These are phyloP conservation scores for Calonectria pseudoturangicola DNA, from an alignment of 2,329 filamentous ascomycete genomes.

Conservation along the genomic window DNA sequence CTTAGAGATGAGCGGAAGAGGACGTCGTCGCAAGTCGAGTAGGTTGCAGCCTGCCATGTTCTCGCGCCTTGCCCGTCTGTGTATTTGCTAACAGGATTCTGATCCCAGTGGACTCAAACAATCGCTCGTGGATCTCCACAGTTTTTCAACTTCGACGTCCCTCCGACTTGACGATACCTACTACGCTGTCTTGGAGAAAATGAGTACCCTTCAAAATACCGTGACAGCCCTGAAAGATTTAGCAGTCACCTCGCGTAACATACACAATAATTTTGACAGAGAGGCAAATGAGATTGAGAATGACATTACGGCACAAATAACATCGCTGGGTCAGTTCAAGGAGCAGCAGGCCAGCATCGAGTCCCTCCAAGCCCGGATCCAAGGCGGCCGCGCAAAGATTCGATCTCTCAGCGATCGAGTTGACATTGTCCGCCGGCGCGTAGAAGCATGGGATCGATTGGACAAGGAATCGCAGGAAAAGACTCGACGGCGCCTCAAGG, in stretches of 20 bases:
- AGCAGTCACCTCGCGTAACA: conserved; percentile 75
- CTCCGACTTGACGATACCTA: conserved; percentile 83
- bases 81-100: conserved; percentile 48
- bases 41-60: conserved; percentile 35
- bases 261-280: conserved; percentile 75
- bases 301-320: conserved; percentile 77
- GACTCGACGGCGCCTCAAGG: conserved; percentile 77
- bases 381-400: conserved; percentile 75
- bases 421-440: conserved; percentile 76
- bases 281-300: conserved; percentile 76
- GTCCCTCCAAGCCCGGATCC: conserved; percentile 77
- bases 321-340: conserved; percentile 77
- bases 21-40: conserved; percentile 58
- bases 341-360: conserved; percentile 79
- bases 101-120: conserved; percentile 69
- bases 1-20: conserved; percentile 62
- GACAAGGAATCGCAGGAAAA: conserved; percentile 82
- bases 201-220: conserved; percentile 78
- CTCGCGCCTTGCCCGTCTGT: neutral
- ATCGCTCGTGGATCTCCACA: conserved; percentile 72
- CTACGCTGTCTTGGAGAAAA: conserved; percentile 82
- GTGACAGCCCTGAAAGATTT: conserved; percentile 80
- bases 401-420: conserved; percentile 77
- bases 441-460: conserved; percentile 80
- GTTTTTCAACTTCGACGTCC: conserved; percentile 77